Percentiles rank a stretch among this genome's conserved stretches.
Evolutionary conservation across 805 yeast genomes (phyloP).

Genomic region (Cyberlindnera veronae): DNA sequence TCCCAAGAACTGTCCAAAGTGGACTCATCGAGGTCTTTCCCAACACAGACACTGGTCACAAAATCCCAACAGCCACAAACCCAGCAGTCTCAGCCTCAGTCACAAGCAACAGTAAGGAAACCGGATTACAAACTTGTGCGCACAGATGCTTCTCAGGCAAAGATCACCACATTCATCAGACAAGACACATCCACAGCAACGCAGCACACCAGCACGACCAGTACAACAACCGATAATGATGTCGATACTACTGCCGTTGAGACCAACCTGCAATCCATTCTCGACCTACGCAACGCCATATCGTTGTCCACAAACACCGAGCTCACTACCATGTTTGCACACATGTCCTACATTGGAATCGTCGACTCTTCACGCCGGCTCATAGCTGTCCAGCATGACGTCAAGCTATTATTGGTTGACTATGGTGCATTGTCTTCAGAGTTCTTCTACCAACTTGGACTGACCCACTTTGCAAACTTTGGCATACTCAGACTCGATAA

Average conservation of each 20-base stretch:
- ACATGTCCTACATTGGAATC: slow-evolving; percentile 75
- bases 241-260: neutral
- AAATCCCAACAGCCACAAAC: slow-evolving; percentile 25
- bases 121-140: slow-evolving; percentile 69
- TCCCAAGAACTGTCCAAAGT: slow-evolving; percentile 48
- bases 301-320: slow-evolving; percentile 44
- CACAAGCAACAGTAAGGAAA: slow-evolving; percentile 34
- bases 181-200: neutral
- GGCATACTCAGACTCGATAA: slow-evolving; percentile 51
- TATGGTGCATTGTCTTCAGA: slow-evolving; percentile 67
- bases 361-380: slow-evolving; percentile 70
- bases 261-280: neutral
- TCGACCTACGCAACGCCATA: slow-evolving; percentile 19
- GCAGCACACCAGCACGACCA: neutral
- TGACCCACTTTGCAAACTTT: slow-evolving; percentile 77
- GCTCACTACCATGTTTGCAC: slow-evolving; percentile 64
- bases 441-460: slow-evolving; percentile 76
- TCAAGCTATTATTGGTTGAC: slow-evolving; percentile 73
- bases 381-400: slow-evolving; percentile 82
- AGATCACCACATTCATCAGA: slow-evolving; percentile 37
- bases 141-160: slow-evolving; percentile 64
- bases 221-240: neutral
- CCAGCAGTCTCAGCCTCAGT: slow-evolving; percentile 8
- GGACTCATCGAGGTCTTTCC: slow-evolving; percentile 67
- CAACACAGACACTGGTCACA: slow-evolving; percentile 55